Conservation (phyloP, 2,329 filamentous ascomycete species). For the Epichloe sibirici region DNA sequence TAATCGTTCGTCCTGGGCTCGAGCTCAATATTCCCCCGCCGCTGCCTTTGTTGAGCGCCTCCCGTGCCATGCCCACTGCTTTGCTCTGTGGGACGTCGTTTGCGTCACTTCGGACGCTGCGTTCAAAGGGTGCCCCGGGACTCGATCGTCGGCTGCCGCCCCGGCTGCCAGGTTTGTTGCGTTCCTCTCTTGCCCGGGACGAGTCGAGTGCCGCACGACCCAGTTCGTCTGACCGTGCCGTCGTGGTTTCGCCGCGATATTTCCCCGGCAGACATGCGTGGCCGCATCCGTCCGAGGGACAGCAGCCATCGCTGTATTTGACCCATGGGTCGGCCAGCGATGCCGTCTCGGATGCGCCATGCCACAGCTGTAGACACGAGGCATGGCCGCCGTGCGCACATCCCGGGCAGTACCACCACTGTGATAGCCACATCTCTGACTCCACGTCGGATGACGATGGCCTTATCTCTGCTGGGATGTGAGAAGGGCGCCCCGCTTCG, state of each 20-base stretch:
- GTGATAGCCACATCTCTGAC: conserved; percentile 18
- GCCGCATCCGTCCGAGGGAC: conserved; percentile 52
- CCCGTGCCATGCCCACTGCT: conserved; percentile 48
- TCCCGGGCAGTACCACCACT: conserved; percentile 53
- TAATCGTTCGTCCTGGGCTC: conserved; percentile 31
- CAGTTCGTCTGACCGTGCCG: conserved; percentile 38
- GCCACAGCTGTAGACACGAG: conserved; percentile 48
- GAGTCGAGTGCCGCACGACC: conserved; percentile 34
- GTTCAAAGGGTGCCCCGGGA: conserved; percentile 10
- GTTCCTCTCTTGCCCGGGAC: conserved; percentile 15
- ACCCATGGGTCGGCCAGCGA: conserved; percentile 10
- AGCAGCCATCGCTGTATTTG: conserved; percentile 42
- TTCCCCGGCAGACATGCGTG: conserved; percentile 49
- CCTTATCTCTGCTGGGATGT: conserved; percentile 20
- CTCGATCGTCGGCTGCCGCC: conserved; percentile 13
- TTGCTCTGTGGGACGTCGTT: conserved; percentile 46
- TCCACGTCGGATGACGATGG: conserved; percentile 13
- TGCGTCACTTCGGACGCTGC: conserved; percentile 29
- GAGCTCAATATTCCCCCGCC: conserved; percentile 33
- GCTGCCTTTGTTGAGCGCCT: conserved; percentile 29
- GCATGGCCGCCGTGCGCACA: conserved; percentile 52
- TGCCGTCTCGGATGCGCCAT: conserved; percentile 25
- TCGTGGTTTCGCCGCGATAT: conserved; percentile 37
- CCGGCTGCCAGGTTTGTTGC: conserved; percentile 10
- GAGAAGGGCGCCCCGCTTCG: conserved; percentile 31